Evolutionary conservation across 2,329 filamentous ascomycete species (phyloP), one percentile per base, ranked within the genome.

Genomic region (Coleophoma cylindrospora): DNA sequence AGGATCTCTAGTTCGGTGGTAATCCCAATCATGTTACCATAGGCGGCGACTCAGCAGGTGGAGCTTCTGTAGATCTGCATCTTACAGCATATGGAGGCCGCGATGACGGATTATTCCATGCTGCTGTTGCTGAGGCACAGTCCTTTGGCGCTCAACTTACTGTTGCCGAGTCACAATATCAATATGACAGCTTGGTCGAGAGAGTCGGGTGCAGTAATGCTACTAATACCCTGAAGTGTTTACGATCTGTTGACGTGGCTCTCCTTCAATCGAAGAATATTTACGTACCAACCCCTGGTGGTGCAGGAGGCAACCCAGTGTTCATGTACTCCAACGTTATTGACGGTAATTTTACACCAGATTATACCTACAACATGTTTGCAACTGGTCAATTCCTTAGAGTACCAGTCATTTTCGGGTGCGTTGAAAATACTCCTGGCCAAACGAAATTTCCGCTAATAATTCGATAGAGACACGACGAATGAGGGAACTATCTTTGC

Each of bases 11-110:
- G 64, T 91, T 91, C 56, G 87, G 86, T 4, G 87, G 86, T 21
- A 71, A 90, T 56, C 83, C 85, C 1, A 61, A 72, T 0, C 84
- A 87, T 55, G 83, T 90, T 9, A 80, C 84, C 0, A 68, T 90
- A 0, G 84, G 81, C 14, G 87, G 87, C 10, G 80, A 76, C 54
- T 86, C 82, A 49, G 86, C 86, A 2, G 87, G 87, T 3, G 86
- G 75, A 3, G 80, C 74, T 1, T 83, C 82, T 4, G 74, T 89
- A 15, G 77, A 73, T 22, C 70, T 87, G 34, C 82, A 88, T 21
- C 72, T 89, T 38, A 79, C 71, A 1, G 77, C 78, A 0, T 76
- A 77, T 49, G 74, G 72, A 2, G 79, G 76, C 12, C 65, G 66
- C 6, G 66, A 78, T 49, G 68, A 68, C 32, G 66, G 69, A 2